Evolutionary conservation across 1,139 yeast species (phyloP).

Genomic region (Zygoascus hellenicus): DNA sequence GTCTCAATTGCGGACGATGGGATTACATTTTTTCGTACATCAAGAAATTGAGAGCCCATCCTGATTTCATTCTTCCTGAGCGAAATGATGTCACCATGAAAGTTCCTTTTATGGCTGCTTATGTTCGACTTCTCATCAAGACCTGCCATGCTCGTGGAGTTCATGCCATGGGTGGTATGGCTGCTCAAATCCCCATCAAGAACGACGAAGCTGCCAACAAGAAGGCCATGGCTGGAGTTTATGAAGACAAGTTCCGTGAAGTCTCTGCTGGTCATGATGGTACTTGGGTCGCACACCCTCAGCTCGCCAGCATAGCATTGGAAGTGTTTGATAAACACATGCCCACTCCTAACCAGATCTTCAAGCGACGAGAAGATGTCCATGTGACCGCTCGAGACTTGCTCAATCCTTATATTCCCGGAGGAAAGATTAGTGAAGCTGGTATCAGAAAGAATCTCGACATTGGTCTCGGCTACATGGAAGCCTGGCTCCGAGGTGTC

Average conservation of each 20-base stretch:
- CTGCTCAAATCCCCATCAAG: slow-evolving; percentile 77
- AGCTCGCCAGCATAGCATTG: slow-evolving; percentile 67
- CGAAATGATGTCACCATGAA: slow-evolving; percentile 70
- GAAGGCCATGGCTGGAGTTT: slow-evolving; percentile 65
- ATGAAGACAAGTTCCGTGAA: slow-evolving; percentile 68
- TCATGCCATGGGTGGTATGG: slow-evolving; percentile 83
- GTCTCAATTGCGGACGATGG: slow-evolving; percentile 81
- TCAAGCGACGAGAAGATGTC: slow-evolving; percentile 44
- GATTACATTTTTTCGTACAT: slow-evolving; percentile 72
- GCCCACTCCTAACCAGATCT: slow-evolving; percentile 82
- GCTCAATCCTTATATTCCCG: slow-evolving; percentile 62
- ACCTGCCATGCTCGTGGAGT: slow-evolving; percentile 72
- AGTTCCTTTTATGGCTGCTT: slow-evolving; percentile 68
- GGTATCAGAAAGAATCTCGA: slow-evolving; percentile 67
- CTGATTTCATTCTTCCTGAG: slow-evolving; percentile 62
- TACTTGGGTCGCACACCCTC: slow-evolving; percentile 82
- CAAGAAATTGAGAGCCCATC: slow-evolving; percentile 59
- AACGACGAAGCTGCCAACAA: slow-evolving; percentile 58
- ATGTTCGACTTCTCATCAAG: slow-evolving; percentile 60
- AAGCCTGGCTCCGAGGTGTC: slow-evolving; percentile 75
- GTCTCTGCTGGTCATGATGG: slow-evolving; percentile 74
- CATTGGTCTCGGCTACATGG: slow-evolving; percentile 73
- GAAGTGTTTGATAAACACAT: slow-evolving; percentile 74
- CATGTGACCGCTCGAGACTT: slow-evolving; percentile 60
- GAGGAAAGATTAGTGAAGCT: slow-evolving; percentile 61